Percentiles rank a stretch among this genome's conserved stretches.
Conservation (phyloP, 352 stramenopile genomes). For the Lagenidium giganteum region DNA sequence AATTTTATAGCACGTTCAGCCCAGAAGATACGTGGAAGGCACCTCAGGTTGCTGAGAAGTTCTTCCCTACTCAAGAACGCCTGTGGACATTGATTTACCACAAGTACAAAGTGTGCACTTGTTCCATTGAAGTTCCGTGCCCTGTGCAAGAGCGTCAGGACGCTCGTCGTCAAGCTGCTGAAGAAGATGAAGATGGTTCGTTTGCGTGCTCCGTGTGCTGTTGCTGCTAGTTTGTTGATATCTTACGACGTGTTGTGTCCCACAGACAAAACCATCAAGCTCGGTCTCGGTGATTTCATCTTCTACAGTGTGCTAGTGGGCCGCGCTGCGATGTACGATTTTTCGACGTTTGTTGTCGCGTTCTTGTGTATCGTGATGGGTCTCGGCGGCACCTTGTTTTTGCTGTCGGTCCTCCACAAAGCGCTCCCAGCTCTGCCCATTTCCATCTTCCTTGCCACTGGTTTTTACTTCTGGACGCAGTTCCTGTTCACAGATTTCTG, state of each 20-base stretch:
- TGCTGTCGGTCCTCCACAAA: conserved; percentile 92
- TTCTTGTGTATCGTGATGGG: conserved; percentile 94
- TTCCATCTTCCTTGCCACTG: conserved; percentile 80
- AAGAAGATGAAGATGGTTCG: conserved; percentile 54
- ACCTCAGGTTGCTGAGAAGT: conserved; percentile 74
- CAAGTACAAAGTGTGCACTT: conserved; percentile 84
- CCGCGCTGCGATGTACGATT: conserved; percentile 94
- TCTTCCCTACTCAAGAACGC: conserved; percentile 68
- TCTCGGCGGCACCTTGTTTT: conserved; percentile 92
- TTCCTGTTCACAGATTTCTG: conserved; percentile 84
- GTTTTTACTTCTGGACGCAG: conserved; percentile 81
- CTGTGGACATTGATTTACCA: conserved; percentile 83
- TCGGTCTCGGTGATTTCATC: conserved; percentile 97
- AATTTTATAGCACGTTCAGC: conserved; percentile 79
- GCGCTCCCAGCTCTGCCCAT: conserved; percentile 96
- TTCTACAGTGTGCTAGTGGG: conserved; percentile 98
- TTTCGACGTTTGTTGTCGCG: conserved; percentile 92
- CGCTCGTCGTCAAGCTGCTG: conserved; percentile 30
- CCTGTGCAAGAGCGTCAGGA: conserved; percentile 63
- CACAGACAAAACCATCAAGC: conserved; percentile 87
- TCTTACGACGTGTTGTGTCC: background rate
- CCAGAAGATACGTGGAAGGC: conserved; percentile 80
- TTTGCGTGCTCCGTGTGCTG: background rate
- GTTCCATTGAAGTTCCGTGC: conserved; percentile 73
- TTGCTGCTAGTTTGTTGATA: background rate